Evolutionary conservation across 73 alveolate species (phyloP).

Genomic region (Symbiodinium natans): DNA sequence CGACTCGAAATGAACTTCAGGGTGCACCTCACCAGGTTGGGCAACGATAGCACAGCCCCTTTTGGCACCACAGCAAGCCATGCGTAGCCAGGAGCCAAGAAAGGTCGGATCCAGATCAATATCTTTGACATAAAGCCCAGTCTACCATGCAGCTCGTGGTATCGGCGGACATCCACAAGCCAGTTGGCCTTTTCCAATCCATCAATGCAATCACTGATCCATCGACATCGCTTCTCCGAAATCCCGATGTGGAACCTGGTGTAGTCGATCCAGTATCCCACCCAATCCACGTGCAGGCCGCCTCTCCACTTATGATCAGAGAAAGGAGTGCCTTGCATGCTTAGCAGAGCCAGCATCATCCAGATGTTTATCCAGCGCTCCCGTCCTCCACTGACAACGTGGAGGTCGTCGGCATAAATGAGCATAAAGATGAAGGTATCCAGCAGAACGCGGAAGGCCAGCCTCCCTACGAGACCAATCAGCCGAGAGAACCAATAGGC

Average conservation of each 20-base stretch:
- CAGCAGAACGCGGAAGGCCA: not conserved
- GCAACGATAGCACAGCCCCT: not conserved
- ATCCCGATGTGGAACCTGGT: not conserved
- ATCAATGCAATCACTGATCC: not conserved
- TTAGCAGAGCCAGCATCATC: not conserved
- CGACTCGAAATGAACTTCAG: not conserved
- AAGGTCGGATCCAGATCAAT: not conserved
- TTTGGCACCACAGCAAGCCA: not conserved
- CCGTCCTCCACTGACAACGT: not conserved
- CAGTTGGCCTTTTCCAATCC: not conserved
- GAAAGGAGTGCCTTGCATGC: conserved; percentile 21
- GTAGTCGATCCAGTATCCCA: conserved; percentile 13
- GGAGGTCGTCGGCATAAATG: conserved; percentile 41
- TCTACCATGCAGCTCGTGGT: conserved; percentile 2
- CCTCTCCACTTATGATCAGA: not conserved
- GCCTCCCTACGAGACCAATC: not conserved
- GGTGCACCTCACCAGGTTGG: not conserved
- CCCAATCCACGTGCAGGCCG: conserved; percentile 4
- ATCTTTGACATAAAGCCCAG: conserved; percentile 6
- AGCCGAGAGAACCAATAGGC: conserved; percentile 16
- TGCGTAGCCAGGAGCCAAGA: not conserved
- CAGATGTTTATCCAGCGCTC: not conserved
- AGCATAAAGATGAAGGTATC: not conserved
- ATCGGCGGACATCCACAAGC: not conserved
- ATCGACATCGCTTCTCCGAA: not conserved